phyloP scores from a whole-genome alignment of 1,284 basidiomycete species.

The Takashimella tepidaria region DNA sequence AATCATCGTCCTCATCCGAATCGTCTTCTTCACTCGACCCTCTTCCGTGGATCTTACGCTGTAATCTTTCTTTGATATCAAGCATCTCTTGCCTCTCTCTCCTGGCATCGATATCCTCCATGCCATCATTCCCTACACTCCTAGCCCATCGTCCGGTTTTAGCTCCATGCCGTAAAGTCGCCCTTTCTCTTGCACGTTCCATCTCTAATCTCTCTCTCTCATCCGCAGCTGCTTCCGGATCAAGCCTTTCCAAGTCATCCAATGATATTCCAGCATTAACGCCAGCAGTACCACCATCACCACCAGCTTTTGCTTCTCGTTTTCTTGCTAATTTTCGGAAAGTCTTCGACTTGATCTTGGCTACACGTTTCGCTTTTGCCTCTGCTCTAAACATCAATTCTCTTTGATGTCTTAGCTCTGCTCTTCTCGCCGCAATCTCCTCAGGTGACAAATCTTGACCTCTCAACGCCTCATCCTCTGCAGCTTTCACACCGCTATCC shows the following conservation, averaged over 20 bases:
- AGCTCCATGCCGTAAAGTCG: slow-evolving; percentile 69
- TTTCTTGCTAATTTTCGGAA: slow-evolving; percentile 82
- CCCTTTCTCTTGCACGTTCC: slow-evolving; percentile 74
- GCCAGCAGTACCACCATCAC: slow-evolving; percentile 38
- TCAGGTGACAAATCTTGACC: slow-evolving; percentile 64
- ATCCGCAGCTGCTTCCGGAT: slow-evolving; percentile 56
- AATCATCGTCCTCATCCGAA: slow-evolving; percentile 53
- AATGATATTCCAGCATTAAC: slow-evolving; percentile 45
- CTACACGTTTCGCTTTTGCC: slow-evolving; percentile 79
- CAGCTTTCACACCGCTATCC: slow-evolving; percentile 68
- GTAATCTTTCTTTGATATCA: slow-evolving; percentile 73
- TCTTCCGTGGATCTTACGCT: slow-evolving; percentile 58
- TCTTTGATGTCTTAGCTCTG: slow-evolving; percentile 78
- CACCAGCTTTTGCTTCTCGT: slow-evolving; percentile 59
- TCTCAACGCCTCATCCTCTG: slow-evolving; percentile 76
- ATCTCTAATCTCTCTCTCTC: slow-evolving; percentile 65
- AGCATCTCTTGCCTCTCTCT: slow-evolving; percentile 50
- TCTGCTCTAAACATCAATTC: slow-evolving; percentile 94
- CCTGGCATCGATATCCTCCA: slow-evolving; percentile 32
- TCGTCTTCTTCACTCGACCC: slow-evolving; percentile 52
- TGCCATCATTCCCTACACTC: slow-evolving; percentile 29
- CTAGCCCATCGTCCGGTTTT: slow-evolving; percentile 60
- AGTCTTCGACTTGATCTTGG: slow-evolving; percentile 94
- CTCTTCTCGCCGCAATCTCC: slow-evolving; percentile 73
- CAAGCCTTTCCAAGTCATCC: slow-evolving; percentile 51